Percentiles rank a stretch among this genome's conserved stretches.
Evolutionary conservation across 2,329 filamentous ascomycete species (phyloP).

Genomic region (Sporothrix schenckii): DNA sequence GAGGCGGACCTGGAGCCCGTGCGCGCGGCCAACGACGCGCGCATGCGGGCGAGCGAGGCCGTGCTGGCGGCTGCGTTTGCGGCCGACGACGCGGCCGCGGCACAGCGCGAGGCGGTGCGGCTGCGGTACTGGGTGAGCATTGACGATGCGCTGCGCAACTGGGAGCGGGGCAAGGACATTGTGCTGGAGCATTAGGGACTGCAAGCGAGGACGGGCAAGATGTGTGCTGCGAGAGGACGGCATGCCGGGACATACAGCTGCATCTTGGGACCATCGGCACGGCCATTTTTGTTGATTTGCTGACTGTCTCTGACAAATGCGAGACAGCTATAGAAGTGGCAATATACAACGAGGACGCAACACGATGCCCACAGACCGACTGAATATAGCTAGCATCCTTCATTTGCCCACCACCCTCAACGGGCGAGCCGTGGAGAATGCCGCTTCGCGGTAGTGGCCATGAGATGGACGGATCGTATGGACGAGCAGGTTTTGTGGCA

Average conservation of each 20-base stretch:
- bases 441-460: background rate
- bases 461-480: background rate
- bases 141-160: constrained; percentile 74
- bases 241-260: too few relatives aligned
- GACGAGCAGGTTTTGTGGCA: too few relatives aligned
- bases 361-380: too few relatives aligned
- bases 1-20: constrained; percentile 67
- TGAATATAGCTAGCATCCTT: background rate
- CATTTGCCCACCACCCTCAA: background rate
- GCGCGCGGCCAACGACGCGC: constrained; percentile 65
- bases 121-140: constrained; percentile 92
- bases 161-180: constrained; percentile 74
- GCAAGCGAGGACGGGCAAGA: too few relatives aligned
- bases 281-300: background rate
- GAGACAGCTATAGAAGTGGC: too few relatives aligned
- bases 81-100: constrained; percentile 62
- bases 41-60: constrained; percentile 66
- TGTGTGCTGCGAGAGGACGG: too few relatives aligned
- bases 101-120: constrained; percentile 71
- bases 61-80: constrained; percentile 66
- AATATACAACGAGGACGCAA: too few relatives aligned
- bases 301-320: constrained; percentile 3
- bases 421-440: constrained; percentile 16
- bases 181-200: constrained; percentile 55
- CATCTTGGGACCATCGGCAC: too few relatives aligned